phyloP scores from a whole-genome alignment of 2,329 filamentous ascomycete genomes.

The Colletotrichum phormii region DNA sequence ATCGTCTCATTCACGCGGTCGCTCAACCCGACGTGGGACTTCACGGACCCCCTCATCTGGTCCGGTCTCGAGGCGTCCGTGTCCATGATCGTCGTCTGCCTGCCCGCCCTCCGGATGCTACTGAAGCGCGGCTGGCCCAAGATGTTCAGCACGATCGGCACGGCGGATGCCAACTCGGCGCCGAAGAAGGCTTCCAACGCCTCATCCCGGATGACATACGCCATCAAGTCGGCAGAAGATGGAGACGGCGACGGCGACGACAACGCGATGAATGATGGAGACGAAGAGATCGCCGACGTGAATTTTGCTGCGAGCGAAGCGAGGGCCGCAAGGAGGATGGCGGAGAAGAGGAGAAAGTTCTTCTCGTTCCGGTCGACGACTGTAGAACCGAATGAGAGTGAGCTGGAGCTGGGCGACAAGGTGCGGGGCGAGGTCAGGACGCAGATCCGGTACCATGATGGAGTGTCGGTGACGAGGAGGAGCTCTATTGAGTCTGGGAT shows the following conservation, averaged over 20 bases:
- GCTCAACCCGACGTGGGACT: constrained; percentile 55
- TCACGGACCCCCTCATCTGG: constrained; percentile 55
- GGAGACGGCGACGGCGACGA: neutral
- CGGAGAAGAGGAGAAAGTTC: constrained; percentile 14
- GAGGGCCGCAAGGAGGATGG: constrained; percentile 12
- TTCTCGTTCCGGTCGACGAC: constrained; percentile 7
- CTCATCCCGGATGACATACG: constrained; percentile 3
- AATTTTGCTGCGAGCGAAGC: neutral
- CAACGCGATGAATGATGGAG: neutral
- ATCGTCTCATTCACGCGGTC: constrained; percentile 47
- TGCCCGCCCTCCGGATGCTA: constrained; percentile 52
- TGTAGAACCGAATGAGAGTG: constrained; percentile 40
- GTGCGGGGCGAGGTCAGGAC: constrained; percentile 45
- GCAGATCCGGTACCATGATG: constrained; percentile 40
- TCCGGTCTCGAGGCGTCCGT: constrained; percentile 55
- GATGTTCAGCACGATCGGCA: constrained; percentile 15
- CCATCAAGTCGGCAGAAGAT: neutral
- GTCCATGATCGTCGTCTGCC: constrained; percentile 54
- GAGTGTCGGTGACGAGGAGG: neutral
- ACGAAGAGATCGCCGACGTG: constrained; percentile 10
- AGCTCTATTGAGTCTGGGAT: constrained; percentile 36
- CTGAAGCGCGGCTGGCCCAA: constrained; percentile 35
- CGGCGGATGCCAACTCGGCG: neutral
- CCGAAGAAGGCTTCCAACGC: constrained; percentile 2
- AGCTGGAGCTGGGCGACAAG: constrained; percentile 46